phyloP scores from a whole-genome alignment of 306 rosid genomes.

The Begonia masoniana region DNA sequence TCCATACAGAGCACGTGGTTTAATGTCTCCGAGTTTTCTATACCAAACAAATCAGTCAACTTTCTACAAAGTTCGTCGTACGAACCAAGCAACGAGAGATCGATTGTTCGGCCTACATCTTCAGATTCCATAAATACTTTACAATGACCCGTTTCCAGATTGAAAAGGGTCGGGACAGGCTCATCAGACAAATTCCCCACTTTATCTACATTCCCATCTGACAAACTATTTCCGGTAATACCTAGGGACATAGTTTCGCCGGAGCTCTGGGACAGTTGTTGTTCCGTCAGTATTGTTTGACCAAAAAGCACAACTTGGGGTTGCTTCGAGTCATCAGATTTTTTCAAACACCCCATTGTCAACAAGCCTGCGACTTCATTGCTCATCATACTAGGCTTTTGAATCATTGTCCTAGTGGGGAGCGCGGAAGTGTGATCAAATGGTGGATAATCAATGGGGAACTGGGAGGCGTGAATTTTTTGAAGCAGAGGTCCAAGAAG shows the following conservation, averaged over 20 bases:
- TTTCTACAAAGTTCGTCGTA: slow-evolving; percentile 47
- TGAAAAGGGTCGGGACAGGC: slow-evolving; percentile 43
- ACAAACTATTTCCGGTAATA: slow-evolving; percentile 39
- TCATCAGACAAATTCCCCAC: slow-evolving; percentile 28
- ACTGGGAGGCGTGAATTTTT: slow-evolving; percentile 52
- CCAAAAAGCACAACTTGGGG: slow-evolving; percentile 72
- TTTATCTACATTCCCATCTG: slow-evolving; percentile 56
- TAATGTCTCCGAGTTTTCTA: slow-evolving; percentile 45
- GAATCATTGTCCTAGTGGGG: slow-evolving; percentile 22
- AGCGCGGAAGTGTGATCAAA: slow-evolving; percentile 33
- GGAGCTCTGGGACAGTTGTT: slow-evolving; percentile 43
- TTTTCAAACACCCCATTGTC: slow-evolving; percentile 48
- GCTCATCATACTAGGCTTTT: slow-evolving; percentile 37
- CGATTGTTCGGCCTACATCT: slow-evolving; percentile 61
- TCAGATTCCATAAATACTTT: slow-evolving; percentile 64
- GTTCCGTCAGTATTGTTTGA: slow-evolving; percentile 57
- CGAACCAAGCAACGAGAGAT: slow-evolving; percentile 53
- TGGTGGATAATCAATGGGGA: slow-evolving; percentile 37
- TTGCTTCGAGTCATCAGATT: slow-evolving; percentile 35
- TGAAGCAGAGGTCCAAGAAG: slow-evolving; percentile 55
- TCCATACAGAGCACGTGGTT: slow-evolving; percentile 54
- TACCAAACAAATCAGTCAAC: slow-evolving; percentile 61
- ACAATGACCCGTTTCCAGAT: slow-evolving; percentile 51
- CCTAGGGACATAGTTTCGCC: slow-evolving; percentile 51
- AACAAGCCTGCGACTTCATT: slow-evolving; percentile 55